Percentiles rank a stretch among this genome's conserved stretches.
Conservation (phyloP, 148 eudicot species). For the Rhododendron mucronatum region DNA sequence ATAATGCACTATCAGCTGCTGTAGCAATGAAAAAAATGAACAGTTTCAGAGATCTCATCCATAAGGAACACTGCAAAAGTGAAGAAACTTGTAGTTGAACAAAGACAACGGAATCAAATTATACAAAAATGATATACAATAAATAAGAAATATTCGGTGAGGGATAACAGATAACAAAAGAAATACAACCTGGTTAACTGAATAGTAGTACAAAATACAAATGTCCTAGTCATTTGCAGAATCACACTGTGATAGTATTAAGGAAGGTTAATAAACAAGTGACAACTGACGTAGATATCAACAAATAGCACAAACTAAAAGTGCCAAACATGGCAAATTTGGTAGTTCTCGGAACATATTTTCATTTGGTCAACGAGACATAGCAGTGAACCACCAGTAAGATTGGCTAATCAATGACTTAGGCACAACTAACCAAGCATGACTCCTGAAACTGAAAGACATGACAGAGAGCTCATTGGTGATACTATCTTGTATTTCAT, state of each 20-base stretch:
- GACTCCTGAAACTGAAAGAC: background rate
- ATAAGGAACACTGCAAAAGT: slow-evolving; percentile 1
- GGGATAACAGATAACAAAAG: background rate
- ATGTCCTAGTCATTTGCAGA: background rate
- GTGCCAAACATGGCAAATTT: background rate
- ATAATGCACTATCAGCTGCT: slow-evolving; percentile 75
- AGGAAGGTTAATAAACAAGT: background rate
- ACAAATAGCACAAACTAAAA: background rate
- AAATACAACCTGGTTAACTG: background rate
- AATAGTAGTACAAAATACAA: background rate
- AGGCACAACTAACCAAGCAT: background rate
- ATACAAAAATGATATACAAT: slow-evolving; percentile 2
- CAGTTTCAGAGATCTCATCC: slow-evolving; percentile 28
- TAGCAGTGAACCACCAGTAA: background rate
- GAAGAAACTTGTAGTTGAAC: slow-evolving; percentile 4
- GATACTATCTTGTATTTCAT: background rate
- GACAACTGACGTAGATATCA: background rate
- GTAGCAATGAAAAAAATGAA: slow-evolving; percentile 39
- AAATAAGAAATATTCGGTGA: background rate
- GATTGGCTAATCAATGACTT: background rate
- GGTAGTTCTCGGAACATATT: background rate
- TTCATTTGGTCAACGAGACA: background rate
- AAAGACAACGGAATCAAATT: background rate
- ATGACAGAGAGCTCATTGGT: background rate
- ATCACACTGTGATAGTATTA: background rate